Percentiles rank a stretch among this genome's conserved stretches.
Evolutionary conservation across 1,139 yeast genomes (phyloP).

Genomic region (Yamadazyma dushanensis): DNA sequence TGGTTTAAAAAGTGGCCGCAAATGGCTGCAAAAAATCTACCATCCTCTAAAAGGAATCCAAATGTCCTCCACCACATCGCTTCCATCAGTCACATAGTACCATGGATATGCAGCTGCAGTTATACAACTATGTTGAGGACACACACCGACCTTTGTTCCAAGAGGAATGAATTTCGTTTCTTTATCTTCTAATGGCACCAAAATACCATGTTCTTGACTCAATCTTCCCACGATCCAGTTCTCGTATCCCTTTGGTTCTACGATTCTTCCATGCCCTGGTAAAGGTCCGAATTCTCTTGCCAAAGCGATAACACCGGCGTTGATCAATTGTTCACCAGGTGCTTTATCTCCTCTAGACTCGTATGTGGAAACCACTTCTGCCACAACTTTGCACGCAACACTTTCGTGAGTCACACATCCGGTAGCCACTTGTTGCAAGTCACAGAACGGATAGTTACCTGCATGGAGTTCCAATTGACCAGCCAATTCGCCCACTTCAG

Average conservation of each 20-base stretch:
- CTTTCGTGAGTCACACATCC: constrained; percentile 49
- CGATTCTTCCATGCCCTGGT: constrained; percentile 51
- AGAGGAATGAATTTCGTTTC: constrained; percentile 39
- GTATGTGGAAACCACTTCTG: constrained; percentile 65
- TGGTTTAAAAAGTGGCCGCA: neutral
- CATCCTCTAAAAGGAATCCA: constrained; percentile 73
- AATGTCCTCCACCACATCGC: constrained; percentile 55
- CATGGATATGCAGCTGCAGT: constrained; percentile 65
- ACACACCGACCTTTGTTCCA: constrained; percentile 55
- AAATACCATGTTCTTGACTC: constrained; percentile 67
- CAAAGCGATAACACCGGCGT: constrained; percentile 73
- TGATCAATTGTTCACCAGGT: constrained; percentile 64
- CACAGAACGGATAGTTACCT: constrained; percentile 74
- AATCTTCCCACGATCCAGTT: constrained; percentile 58
- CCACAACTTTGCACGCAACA: constrained; percentile 58
- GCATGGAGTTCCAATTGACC: constrained; percentile 72
- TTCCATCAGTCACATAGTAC: constrained; percentile 55
- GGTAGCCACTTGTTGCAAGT: constrained; percentile 73
- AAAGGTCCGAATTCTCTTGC: constrained; percentile 60
- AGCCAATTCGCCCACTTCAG: constrained; percentile 27
- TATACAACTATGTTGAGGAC: constrained; percentile 78
- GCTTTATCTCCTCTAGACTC: constrained; percentile 44
- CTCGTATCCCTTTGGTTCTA: constrained; percentile 36
- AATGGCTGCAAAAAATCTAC: constrained; percentile 16
- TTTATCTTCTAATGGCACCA: constrained; percentile 35